Conservation (phyloP, 768 basidiomycete species). For the Leucocoprinus sp. region DNA sequence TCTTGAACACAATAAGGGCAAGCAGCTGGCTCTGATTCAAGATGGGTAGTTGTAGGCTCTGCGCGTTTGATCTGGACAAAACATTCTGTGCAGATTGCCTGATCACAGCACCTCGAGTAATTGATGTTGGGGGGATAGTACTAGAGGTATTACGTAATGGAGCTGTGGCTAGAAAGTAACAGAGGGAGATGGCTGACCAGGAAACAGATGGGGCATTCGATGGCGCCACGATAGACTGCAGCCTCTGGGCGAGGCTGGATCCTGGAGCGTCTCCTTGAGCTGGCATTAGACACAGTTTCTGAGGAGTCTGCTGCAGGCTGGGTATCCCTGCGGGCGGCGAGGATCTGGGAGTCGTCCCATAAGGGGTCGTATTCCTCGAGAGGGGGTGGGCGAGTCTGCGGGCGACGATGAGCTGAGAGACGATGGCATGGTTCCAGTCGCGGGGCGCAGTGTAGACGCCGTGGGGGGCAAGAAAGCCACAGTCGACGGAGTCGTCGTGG, state of each 20-base stretch:
- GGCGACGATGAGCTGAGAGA: slow-evolving; percentile 81
- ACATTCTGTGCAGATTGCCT: slow-evolving; percentile 97
- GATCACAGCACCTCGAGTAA: slow-evolving; percentile 95
- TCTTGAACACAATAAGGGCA: slow-evolving; percentile 98
- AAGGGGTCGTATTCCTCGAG: slow-evolving; percentile 86
- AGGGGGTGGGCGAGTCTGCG: slow-evolving; percentile 92
- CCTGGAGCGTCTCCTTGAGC: slow-evolving; percentile 54
- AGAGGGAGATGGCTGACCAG: slow-evolving; percentile 50
- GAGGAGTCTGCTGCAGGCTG: slow-evolving; percentile 41
- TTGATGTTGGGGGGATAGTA: slow-evolving; percentile 98
- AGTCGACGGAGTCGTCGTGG: slow-evolving; percentile 81
- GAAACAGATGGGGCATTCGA: slow-evolving; percentile 98
- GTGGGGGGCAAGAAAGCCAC: slow-evolving; percentile 71
- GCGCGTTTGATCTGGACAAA: slow-evolving; percentile 98
- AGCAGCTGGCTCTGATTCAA: slow-evolving; percentile 93
- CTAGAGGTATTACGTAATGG: slow-evolving; percentile 37
- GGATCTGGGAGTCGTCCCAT: slow-evolving; percentile 85
- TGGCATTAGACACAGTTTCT: slow-evolving; percentile 29
- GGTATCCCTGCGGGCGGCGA: slow-evolving; percentile 68
- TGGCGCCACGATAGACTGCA: slow-evolving; percentile 72
- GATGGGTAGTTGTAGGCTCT: slow-evolving; percentile 90
- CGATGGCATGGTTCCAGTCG: slow-evolving; percentile 87
- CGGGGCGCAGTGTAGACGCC: slow-evolving; percentile 77
- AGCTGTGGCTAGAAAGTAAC: slow-evolving; percentile 14
- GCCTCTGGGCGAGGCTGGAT: slow-evolving; percentile 70